A percentile compares a stretch with the other conserved stretches of the same genome.
These are phyloP conservation scores for Paramarasmius palmivorus DNA, from an alignment of 1,284 basidiomycete species.

Conservation along the genomic window DNA sequence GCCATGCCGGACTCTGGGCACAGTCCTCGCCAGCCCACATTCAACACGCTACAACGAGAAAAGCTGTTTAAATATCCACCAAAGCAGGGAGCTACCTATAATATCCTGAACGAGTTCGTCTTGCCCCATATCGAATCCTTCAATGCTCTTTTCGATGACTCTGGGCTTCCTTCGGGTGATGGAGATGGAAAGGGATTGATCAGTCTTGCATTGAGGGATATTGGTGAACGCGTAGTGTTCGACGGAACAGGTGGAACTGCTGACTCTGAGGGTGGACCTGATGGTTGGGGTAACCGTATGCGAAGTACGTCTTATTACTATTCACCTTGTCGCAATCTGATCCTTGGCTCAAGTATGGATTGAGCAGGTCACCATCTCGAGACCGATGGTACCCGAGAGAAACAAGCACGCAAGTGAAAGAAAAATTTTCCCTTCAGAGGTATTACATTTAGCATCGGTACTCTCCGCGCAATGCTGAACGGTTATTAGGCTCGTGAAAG, in stretches of 20 bases:
- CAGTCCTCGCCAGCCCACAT: slow-evolving; percentile 51
- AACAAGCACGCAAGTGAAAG: slow-evolving; percentile 72
- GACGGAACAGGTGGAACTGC: slow-evolving; percentile 61
- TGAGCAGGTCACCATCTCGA: slow-evolving; percentile 81
- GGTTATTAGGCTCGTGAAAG: slow-evolving; percentile 82
- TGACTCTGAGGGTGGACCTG: slow-evolving; percentile 46
- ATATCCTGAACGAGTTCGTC: slow-evolving; percentile 91
- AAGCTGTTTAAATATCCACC: slow-evolving; percentile 81
- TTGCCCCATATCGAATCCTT: slow-evolving; percentile 95
- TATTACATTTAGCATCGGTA: slow-evolving; percentile 31
- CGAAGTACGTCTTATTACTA: slow-evolving; percentile 59
- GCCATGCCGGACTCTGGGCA: slow-evolving; percentile 40
- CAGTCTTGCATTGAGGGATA: slow-evolving; percentile 79
- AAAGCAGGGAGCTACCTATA: slow-evolving; percentile 67
- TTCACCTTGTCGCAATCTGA: slow-evolving; percentile 13
- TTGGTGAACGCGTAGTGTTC: slow-evolving; percentile 90
- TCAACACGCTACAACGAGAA: slow-evolving; percentile 87
- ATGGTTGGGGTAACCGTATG: slow-evolving; percentile 79
- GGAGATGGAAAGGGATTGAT: slow-evolving; percentile 82
- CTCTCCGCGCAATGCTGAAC: slow-evolving; percentile 1
- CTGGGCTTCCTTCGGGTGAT: slow-evolving; percentile 68
- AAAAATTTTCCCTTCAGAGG: slow-evolving; percentile 88
- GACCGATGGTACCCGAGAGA: slow-evolving; percentile 88
- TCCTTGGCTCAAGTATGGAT: slow-evolving; percentile 67
- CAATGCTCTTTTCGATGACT: slow-evolving; percentile 93